Percentiles rank a stretch among this genome's conserved stretches.
phyloP scores from a whole-genome alignment of 192 early-diverging fungal species.

The Coemansia sp. region DNA sequence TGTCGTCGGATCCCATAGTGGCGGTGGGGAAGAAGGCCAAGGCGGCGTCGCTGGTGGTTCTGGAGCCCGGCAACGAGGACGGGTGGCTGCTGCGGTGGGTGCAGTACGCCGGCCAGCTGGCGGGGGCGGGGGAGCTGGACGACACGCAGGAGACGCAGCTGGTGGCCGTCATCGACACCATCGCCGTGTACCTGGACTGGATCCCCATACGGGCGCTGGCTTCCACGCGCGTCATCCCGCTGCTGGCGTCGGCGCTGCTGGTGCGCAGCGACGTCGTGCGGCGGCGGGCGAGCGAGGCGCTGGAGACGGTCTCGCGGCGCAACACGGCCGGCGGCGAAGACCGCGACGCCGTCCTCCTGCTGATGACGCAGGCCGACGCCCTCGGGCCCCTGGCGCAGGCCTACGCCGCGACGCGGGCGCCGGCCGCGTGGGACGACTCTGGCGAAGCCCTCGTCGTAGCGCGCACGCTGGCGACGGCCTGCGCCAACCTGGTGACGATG shows the following conservation, averaged over 20 bases:
- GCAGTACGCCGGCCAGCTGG: constrained; percentile 5
- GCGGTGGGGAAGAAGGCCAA: constrained; percentile 7
- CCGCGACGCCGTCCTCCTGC: constrained; percentile 27
- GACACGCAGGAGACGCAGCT: constrained; percentile 11
- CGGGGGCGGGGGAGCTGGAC: not conserved
- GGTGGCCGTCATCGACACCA: constrained; percentile 12
- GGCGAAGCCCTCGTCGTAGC: constrained; percentile 31
- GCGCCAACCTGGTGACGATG: constrained; percentile 18
- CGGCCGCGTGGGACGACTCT: constrained; percentile 23
- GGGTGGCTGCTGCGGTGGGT: constrained; percentile 43
- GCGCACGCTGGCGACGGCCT: constrained; percentile 5
- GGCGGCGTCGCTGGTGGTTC: constrained; percentile 15
- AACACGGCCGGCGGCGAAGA: constrained; percentile 20
- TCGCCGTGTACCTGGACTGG: constrained; percentile 40
- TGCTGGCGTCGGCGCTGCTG: constrained; percentile 18
- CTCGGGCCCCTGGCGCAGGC: constrained; percentile 14
- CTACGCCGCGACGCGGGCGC: constrained; percentile 17
- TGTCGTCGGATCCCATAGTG: constrained; percentile 14
- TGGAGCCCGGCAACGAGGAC: constrained; percentile 41
- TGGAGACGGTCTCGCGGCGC: constrained; percentile 39
- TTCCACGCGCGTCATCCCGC: constrained; percentile 14
- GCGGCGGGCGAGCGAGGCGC: constrained; percentile 9
- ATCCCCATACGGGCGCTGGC: constrained; percentile 31
- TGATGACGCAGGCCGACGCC: constrained; percentile 30
- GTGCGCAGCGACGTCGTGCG: constrained; percentile 23